Evolutionary conservation across 1,284 basidiomycete species (phyloP).

Genomic region (Lentinula novae-zelandiae): DNA sequence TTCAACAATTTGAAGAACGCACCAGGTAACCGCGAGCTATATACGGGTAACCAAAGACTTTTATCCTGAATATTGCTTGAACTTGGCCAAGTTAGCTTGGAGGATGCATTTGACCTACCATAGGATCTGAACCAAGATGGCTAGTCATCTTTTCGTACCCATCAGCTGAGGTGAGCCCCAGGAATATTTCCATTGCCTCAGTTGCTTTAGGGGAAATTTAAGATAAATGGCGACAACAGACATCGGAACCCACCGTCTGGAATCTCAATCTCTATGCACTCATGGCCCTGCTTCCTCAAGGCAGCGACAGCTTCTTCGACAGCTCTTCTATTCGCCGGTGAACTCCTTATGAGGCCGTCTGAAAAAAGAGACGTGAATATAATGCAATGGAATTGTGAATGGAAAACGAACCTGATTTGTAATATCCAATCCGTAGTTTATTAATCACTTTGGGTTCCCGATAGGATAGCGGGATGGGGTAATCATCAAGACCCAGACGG

Average conservation of each 20-base stretch:
- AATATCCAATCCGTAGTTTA: conserved; percentile 73
- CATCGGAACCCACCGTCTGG: conserved; percentile 40
- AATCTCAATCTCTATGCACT: conserved; percentile 66
- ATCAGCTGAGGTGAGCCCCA: conserved; percentile 70
- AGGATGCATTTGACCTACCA: conserved; percentile 36
- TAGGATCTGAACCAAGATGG: conserved; percentile 67
- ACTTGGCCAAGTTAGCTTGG: not conserved
- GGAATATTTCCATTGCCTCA: conserved; percentile 60
- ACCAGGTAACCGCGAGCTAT: conserved; percentile 9
- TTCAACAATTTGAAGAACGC: not conserved
- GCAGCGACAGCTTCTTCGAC: conserved; percentile 72
- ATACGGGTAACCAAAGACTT: conserved; percentile 43
- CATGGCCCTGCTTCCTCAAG: conserved; percentile 67
- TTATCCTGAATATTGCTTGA: not conserved
- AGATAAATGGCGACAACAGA: conserved; percentile 4
- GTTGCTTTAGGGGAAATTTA: conserved; percentile 29
- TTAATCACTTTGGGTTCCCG: conserved; percentile 48
- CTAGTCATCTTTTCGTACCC: conserved; percentile 71
- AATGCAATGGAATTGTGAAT: not conserved
- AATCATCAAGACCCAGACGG: conserved; percentile 29
- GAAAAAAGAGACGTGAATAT: conserved; percentile 4
- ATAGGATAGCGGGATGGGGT: conserved; percentile 57
- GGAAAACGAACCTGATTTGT: conserved; percentile 46
- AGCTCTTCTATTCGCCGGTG: conserved; percentile 78
- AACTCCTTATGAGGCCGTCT: conserved; percentile 69